These are phyloP conservation scores for Globisporangium spiculum DNA, from an alignment of 352 stramenopile genomes.

Conservation along the genomic window DNA sequence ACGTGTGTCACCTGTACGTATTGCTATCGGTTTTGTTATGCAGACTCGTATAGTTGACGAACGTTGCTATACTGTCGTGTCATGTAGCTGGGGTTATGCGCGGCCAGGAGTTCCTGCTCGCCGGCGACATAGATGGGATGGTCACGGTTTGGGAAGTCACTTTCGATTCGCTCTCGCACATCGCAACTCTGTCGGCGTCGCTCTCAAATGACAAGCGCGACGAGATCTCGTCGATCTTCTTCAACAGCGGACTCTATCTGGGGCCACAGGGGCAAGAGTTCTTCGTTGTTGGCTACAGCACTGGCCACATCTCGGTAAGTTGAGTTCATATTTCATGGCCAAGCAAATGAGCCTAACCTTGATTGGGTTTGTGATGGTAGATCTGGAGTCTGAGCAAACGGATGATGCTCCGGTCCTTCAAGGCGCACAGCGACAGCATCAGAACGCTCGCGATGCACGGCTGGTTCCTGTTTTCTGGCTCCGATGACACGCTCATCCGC, in stretches of 20 bases:
- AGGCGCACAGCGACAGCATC: constrained; percentile 51
- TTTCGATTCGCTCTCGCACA: constrained; percentile 30
- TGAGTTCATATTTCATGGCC: background rate
- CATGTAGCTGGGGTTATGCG: constrained; percentile 40
- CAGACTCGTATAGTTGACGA: background rate
- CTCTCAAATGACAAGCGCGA: constrained; percentile 31
- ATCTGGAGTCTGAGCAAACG: constrained; percentile 61
- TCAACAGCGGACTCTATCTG: constrained; percentile 50
- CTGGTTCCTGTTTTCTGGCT: constrained; percentile 77
- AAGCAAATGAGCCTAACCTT: background rate
- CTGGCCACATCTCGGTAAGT: constrained; percentile 45
- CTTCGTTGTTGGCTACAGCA: constrained; percentile 50
- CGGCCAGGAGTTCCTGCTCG: constrained; percentile 58
- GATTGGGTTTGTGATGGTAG: constrained; percentile 14
- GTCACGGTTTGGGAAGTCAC: constrained; percentile 59
- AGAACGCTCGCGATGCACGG: constrained; percentile 54
- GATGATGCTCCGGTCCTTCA: constrained; percentile 38
- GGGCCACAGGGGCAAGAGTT: constrained; percentile 41
- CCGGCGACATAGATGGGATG: constrained; percentile 41
- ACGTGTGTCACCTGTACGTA: constrained; percentile 45
- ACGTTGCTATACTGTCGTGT: background rate
- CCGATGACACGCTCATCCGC: constrained; percentile 53
- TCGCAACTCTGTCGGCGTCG: constrained; percentile 2
- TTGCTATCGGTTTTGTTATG: background rate
- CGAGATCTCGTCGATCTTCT: constrained; percentile 51